Evolutionary conservation across 805 yeast genomes (phyloP).

Genomic region (Spathaspora gorwiae): DNA sequence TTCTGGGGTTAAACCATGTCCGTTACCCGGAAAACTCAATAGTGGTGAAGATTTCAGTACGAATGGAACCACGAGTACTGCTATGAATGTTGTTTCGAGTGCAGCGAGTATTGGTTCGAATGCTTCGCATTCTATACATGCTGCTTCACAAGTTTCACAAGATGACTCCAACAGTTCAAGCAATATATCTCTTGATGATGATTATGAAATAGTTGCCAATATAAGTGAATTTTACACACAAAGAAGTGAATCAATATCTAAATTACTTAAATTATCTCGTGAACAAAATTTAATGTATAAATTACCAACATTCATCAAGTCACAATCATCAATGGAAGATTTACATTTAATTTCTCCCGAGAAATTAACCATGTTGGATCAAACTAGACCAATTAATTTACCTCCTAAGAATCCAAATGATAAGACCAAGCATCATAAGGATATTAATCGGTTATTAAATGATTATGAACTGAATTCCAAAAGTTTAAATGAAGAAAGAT

Average conservation of each 20-base stretch:
- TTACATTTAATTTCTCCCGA: slow-evolving; percentile 56
- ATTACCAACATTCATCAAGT: slow-evolving; percentile 34
- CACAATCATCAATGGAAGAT: slow-evolving; percentile 52
- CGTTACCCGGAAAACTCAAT: slow-evolving; percentile 24
- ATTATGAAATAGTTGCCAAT: slow-evolving; percentile 30
- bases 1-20: slow-evolving; percentile 19
- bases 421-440: slow-evolving; percentile 50
- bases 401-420: slow-evolving; percentile 62
- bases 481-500: slow-evolving; percentile 17
- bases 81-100: too few species aligned
- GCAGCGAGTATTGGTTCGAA: background rate
- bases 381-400: slow-evolving; percentile 65
- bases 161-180: slow-evolving; percentile 1
- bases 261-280: slow-evolving; percentile 27
- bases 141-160: background rate
- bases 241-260: slow-evolving; percentile 30
- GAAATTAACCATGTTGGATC: slow-evolving; percentile 50
- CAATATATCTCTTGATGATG: slow-evolving; percentile 17
- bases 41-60: background rate
- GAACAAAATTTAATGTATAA: slow-evolving; percentile 31
- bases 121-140: background rate
- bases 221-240: slow-evolving; percentile 33
- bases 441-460: slow-evolving; percentile 44
- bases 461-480: slow-evolving; percentile 31
- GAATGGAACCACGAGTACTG: too few species aligned